Evolutionary conservation across 2,329 filamentous ascomycete genomes (phyloP).

Genomic region (Colletotrichum ledebouriae): DNA sequence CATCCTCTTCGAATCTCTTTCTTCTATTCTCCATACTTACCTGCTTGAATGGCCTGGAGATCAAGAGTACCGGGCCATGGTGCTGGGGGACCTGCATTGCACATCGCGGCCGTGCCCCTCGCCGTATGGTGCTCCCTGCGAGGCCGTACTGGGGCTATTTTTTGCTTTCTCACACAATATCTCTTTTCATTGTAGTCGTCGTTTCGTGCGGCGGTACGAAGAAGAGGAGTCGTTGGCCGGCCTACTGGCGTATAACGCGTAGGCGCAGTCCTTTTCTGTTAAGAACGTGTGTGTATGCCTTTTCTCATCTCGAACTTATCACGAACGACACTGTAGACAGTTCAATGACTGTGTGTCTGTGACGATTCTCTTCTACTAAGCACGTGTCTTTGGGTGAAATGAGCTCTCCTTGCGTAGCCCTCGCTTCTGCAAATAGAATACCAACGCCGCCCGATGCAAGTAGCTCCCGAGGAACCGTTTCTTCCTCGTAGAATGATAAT

Average conservation of each 20-base stretch:
- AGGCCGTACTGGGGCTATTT: conserved; percentile 20
- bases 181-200: conserved; percentile 10
- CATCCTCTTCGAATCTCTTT: neutral
- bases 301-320: no score
- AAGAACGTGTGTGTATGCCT: no score
- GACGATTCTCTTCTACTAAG: no score
- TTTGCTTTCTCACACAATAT: conserved; percentile 2
- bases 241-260: neutral
- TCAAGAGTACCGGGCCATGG: conserved; percentile 31
- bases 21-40: conserved; percentile 30
- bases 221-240: conserved; percentile 1
- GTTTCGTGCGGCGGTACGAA: conserved; percentile 20
- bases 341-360: no score
- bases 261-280: no score
- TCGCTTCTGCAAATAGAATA: conserved; percentile 1
- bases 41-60: conserved; percentile 26
- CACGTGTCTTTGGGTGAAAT: no score
- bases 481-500: neutral
- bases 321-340: no score
- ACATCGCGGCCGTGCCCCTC: conserved; percentile 32
- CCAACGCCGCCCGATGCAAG: conserved; percentile 25
- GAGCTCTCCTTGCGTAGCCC: neutral
- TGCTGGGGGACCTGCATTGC: conserved; percentile 31
- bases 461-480: neutral
- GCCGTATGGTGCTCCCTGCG: conserved; percentile 15